These are phyloP conservation scores for Coniochaeta prunicola DNA, from an alignment of 2,329 filamentous ascomycete genomes.

Conservation along the genomic window DNA sequence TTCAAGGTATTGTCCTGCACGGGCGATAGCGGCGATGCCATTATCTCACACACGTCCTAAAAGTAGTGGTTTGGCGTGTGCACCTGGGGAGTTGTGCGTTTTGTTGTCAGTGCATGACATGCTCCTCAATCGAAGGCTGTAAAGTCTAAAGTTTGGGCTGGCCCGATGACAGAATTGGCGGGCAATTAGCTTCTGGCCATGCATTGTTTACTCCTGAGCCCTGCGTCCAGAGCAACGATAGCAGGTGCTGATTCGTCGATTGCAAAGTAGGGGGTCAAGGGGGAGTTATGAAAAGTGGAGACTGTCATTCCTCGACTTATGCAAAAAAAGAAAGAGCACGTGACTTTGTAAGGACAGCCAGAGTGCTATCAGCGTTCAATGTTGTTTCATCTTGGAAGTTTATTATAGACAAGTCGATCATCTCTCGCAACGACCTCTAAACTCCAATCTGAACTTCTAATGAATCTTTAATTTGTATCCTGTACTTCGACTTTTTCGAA, in stretches of 20 bases:
- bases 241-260: not conserved
- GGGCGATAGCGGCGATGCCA: conserved; percentile 34
- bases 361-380: too few species aligned
- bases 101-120: not conserved
- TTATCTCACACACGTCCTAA: conserved; percentile 11
- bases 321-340: not conserved
- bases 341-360: too few species aligned
- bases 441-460: not conserved
- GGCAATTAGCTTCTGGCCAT: not conserved
- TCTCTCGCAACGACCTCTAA: too few species aligned
- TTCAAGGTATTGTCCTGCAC: conserved; percentile 30
- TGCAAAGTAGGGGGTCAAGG: not conserved
- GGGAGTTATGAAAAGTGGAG: not conserved
- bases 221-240: not conserved
- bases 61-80: not conserved
- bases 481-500: not conserved
- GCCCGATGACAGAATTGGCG: not conserved
- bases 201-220: conserved; percentile 1
- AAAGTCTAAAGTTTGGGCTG: not conserved
- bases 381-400: too few species aligned
- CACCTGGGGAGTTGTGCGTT: not conserved
- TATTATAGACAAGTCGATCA: too few species aligned
- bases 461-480: not conserved
- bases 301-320: not conserved
- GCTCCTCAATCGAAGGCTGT: not conserved